Base-by-base conservation (phyloP, 306 rosid genomes). In the Ormosia emarginata region DNA sequence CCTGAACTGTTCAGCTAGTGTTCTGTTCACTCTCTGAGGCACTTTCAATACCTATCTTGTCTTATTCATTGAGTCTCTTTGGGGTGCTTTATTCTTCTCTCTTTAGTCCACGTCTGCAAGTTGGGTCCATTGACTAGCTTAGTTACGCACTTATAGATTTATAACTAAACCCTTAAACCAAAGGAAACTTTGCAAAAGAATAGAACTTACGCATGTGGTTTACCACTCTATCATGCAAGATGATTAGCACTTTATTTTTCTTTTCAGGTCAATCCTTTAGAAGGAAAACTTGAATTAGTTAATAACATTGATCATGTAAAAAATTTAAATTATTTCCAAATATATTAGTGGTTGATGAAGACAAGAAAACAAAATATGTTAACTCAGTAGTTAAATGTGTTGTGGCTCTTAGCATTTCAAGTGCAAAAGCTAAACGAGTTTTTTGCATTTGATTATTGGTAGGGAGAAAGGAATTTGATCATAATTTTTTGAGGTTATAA, bases 381-480 rank as follows among this genome's bases (percentile, higher is more conserved):
- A 40, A 24, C 6, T 55, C 10, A 30, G 58, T 30, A 67, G 64
- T 39, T 66, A 13, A 66, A 39, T 67, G 14, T 29, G 43, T 39
- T 49, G 11, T 67, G 75, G n/a, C 79, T 30, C 46, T 67, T 39
- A 40, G 44, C 8, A 3, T 36, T 52, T 37, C 37, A 37, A 55
- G 5, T 50, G 24, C 37, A 44, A 14, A 65, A 74, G 36, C 37
- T 73, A 70, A 62, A 40, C 46, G 2, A 34, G 47, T 39, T 30
- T 71, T 77, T 83, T 13, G 8, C 59, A n/a, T 30, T 36, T 75
- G 67, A 84, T 59, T 67, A 67, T 68, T 61, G 73, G 55, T 66
- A 39, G 71, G 64, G 36, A 57, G 30, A 44, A 43, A 36, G 17
- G 53, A 24, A 71, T 9, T 40, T 55, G 44, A 14, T 63, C 47